Base-by-base conservation (phyloP, 768 basidiomycete species). In the Suillus ampliporus region DNA sequence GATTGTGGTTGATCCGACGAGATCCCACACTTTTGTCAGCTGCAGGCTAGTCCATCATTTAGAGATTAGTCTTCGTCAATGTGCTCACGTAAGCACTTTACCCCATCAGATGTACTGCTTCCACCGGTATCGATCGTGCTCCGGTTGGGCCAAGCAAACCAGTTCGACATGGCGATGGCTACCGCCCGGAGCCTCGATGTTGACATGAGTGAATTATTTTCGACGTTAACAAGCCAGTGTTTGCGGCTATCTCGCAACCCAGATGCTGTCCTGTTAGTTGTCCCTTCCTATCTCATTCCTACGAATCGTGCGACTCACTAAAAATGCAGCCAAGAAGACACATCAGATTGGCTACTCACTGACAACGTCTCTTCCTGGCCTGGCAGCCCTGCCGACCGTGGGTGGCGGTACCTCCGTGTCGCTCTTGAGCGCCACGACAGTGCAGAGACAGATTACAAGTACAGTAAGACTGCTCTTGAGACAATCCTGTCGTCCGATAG, bases 141-240 rank as follows among this genome's bases (percentile, higher is more conserved):
- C 67, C 82, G 90, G 64, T 82, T 96, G 57, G 88, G 90, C 5
- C 92, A 97, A 72, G 79, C 83, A 48, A 92, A 89, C 64, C 84
- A 86, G 66, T 96, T 92, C 75, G 91, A 89, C 67, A 80, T 85
- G 57, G 97, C 97, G 3, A 85, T 97, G 75, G 76, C 86, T 6
- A 85, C 88, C 34, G 95, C 94, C 3, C 83, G 86, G 38, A 86
- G 85, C 50, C 84, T 97, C 46, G 81, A 86, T 38, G 86, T 94
- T 46, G 94, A 97, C 73, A 92, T 98, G 91, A 87, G 88, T 4
- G 90, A 94, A 65, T 69, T 97, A 13, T 97, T 99, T 71, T 84
- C 85, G 46, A 82, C 86, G 65, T 77, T 99, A 65, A 88, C 94
- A 0, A 80, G 79, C 41, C 89, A 93, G 71, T 97, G 95, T 74